Percentiles rank a stretch among this genome's conserved stretches.
Evolutionary conservation across 2,329 filamentous ascomycete species (phyloP).

Genomic region (Pestalotiopsis sp.): DNA sequence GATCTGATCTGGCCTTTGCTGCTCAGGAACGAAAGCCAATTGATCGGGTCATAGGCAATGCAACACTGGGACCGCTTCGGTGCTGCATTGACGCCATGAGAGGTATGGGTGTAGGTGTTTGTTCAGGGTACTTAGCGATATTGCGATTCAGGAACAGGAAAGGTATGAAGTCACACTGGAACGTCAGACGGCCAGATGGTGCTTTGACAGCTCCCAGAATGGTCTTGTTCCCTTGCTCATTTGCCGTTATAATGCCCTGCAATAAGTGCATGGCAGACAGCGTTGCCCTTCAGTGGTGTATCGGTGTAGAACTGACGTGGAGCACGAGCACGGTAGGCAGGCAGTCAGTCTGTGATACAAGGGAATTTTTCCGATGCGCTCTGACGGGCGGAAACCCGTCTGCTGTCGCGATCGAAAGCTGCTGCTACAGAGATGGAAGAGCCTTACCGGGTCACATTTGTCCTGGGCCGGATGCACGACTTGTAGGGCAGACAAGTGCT

Average conservation of each 20-base stretch:
- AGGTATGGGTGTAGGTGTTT: constrained; percentile 5
- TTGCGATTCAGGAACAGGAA: constrained; percentile 16
- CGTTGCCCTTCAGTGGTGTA: neutral
- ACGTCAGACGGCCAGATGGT: constrained; percentile 3
- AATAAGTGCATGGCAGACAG: neutral
- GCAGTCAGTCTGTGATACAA: too few relatives aligned
- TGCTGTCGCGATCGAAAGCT: too few relatives aligned
- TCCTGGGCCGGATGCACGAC: neutral
- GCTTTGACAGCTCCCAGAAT: constrained; percentile 1
- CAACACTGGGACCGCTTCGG: neutral
- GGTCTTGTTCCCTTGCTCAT: neutral
- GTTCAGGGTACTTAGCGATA: neutral
- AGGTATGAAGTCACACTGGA: constrained; percentile 13
- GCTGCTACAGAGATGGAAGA: neutral
- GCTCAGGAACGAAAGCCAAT: constrained; percentile 4
- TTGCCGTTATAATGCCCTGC: neutral
- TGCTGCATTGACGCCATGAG: constrained; percentile 2
- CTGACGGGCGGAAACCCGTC: too few relatives aligned
- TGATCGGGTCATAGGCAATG: constrained; percentile 6
- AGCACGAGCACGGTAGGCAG: too few relatives aligned
- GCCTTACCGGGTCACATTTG: neutral
- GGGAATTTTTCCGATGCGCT: too few relatives aligned
- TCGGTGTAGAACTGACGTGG: neutral
- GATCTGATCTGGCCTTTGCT: neutral
- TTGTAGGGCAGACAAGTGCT: neutral